phyloP scores from a whole-genome alignment of 306 rosid species.

The Vigna angularis region DNA sequence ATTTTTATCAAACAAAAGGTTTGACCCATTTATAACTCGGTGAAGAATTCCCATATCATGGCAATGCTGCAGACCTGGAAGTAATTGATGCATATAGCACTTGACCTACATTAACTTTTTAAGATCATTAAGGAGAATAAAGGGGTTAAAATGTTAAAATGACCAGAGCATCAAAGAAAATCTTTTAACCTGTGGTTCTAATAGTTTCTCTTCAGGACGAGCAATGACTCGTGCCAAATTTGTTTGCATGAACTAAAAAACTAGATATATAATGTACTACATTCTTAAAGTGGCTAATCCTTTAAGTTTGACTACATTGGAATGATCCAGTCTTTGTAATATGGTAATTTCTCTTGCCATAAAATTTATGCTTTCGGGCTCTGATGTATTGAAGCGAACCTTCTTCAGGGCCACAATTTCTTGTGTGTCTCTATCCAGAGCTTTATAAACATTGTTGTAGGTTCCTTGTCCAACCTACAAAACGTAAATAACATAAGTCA shows the following conservation, averaged over 20 bases:
- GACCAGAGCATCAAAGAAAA: not conserved
- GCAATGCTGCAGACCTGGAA: slow-evolving; percentile 91
- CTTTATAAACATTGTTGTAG: slow-evolving; percentile 94
- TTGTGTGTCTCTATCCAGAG: slow-evolving; percentile 76
- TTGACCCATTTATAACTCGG: slow-evolving; percentile 89
- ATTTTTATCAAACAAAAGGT: slow-evolving; percentile 76
- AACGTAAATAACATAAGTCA: slow-evolving; percentile 35
- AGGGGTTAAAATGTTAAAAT: slow-evolving; percentile 34
- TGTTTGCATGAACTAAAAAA: slow-evolving; percentile 90
- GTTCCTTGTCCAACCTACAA: slow-evolving; percentile 97
- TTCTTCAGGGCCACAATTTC: slow-evolving; percentile 89
- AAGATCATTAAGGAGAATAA: slow-evolving; percentile 44
- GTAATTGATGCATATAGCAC: slow-evolving; percentile 90
- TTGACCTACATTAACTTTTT: slow-evolving; percentile 69
- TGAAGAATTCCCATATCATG: slow-evolving; percentile 89
- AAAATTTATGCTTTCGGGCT: slow-evolving; percentile 87
- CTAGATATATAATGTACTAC: slow-evolving; percentile 90
- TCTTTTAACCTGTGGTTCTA: slow-evolving; percentile 80
- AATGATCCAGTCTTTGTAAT: slow-evolving; percentile 81
- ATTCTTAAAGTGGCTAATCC: slow-evolving; percentile 94
- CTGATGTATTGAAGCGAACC: slow-evolving; percentile 80
- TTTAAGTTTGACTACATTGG: slow-evolving; percentile 78
- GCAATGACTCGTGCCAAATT: slow-evolving; percentile 75
- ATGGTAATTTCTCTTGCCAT: slow-evolving; percentile 93
- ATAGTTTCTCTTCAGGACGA: slow-evolving; percentile 58